phyloP scores from a whole-genome alignment of 805 yeast genomes.

The Crinitomyces ghanaensis region DNA sequence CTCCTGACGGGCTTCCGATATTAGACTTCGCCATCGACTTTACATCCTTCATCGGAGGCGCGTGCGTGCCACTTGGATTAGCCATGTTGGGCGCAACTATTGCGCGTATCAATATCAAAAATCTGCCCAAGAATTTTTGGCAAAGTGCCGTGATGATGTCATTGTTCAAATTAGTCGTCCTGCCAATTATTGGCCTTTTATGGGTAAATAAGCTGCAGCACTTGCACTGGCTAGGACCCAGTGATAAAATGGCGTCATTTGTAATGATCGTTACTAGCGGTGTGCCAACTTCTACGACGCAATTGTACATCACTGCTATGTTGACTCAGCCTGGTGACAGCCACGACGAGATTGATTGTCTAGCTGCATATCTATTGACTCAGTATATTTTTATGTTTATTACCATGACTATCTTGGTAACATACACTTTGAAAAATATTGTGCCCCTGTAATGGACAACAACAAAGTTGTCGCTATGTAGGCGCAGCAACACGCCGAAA shows the following conservation, averaged over 20 bases:
- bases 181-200: conserved; percentile 71
- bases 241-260: conserved; percentile 52
- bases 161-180: conserved; percentile 44
- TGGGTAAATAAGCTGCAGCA: conserved; percentile 50
- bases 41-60: conserved; percentile 68
- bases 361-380: conserved; percentile 60
- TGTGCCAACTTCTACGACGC: conserved; percentile 80
- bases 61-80: conserved; percentile 81
- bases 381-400: conserved; percentile 63
- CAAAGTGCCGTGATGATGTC: conserved; percentile 49
- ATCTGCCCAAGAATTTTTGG: conserved; percentile 56
- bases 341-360: conserved; percentile 61
- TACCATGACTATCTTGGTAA: conserved; percentile 62
- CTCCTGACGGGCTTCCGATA: conserved; percentile 81
- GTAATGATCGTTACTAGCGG: conserved; percentile 66
- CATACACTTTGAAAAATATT: conserved; percentile 41
- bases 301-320: conserved; percentile 80
- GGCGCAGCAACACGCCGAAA: too few relatives aligned
- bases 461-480: too few relatives aligned
- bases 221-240: conserved; percentile 51
- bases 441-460: conserved; percentile 10
- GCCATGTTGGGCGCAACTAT: conserved; percentile 78
- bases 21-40: conserved; percentile 77
- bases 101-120: conserved; percentile 52
- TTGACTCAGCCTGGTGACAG: conserved; percentile 56